These are phyloP conservation scores for Leccinum huronense DNA, from an alignment of 1,284 basidiomycete species.

Conservation along the genomic window DNA sequence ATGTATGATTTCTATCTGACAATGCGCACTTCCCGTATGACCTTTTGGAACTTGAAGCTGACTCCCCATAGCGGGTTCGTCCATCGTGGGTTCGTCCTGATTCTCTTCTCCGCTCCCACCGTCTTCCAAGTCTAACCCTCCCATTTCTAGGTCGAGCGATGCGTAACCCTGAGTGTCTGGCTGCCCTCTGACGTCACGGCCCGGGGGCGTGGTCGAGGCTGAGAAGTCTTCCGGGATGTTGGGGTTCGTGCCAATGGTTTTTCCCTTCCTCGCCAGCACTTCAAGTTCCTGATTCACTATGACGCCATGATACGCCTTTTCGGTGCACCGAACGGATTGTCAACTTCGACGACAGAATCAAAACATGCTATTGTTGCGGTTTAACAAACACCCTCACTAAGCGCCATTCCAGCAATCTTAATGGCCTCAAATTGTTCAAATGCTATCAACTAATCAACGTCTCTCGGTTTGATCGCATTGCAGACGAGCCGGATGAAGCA, in stretches of 20 bases:
- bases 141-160: neutral
- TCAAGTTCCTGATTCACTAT: neutral
- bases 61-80: too few species aligned
- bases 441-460: neutral
- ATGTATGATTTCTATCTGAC: too few species aligned
- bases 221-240: neutral
- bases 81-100: too few species aligned
- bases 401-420: neutral
- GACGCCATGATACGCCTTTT: neutral
- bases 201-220: too few species aligned
- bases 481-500: neutral
- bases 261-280: neutral
- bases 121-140: too few species aligned
- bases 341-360: neutral
- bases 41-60: too few species aligned
- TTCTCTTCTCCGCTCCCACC: too few species aligned
- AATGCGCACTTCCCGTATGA: too few species aligned
- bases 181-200: too few species aligned
- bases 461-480: neutral
- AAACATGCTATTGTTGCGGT: conserved; percentile 2
- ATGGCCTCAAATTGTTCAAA: neutral
- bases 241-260: neutral
- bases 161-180: neutral
- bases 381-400: neutral
- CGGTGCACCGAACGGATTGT: neutral